Conservation (phyloP, 768 basidiomycete genomes). For the Suillus plorans region DNA sequence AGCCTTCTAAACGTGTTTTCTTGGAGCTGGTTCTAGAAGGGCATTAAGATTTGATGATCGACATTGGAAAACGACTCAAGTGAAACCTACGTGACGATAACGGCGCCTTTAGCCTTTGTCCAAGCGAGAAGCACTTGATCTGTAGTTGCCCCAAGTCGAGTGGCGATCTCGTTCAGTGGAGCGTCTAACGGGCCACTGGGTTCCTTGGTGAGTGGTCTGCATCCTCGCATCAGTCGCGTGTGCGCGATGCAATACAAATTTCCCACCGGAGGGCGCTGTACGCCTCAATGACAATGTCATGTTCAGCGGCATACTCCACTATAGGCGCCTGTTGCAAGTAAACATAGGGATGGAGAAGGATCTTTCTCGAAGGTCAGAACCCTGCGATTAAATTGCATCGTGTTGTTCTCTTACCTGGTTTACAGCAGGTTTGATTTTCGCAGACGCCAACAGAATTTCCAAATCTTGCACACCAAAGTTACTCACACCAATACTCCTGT, state of each 20-base stretch:
- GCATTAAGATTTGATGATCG: background rate
- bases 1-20: conserved; percentile 62
- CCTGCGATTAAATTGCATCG: background rate
- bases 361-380: conserved; percentile 37
- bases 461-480: conserved; percentile 63
- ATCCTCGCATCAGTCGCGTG: conserved; percentile 1
- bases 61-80: background rate
- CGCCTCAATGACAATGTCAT: conserved; percentile 69
- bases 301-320: conserved; percentile 53
- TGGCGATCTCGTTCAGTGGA: conserved; percentile 54
- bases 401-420: conserved; percentile 54
- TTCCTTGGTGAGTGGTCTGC: conserved; percentile 56
- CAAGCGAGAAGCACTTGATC: conserved; percentile 75
- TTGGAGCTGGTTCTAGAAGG: conserved; percentile 59
- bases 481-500: conserved; percentile 71
- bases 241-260: background rate
- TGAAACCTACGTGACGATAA: conserved; percentile 55
- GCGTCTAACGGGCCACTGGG: conserved; percentile 66
- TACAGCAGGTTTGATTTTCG: conserved; percentile 61
- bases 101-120: conserved; percentile 67
- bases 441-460: conserved; percentile 51
- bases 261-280: conserved; percentile 67
- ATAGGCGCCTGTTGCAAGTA: conserved; percentile 50
- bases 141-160: conserved; percentile 46
- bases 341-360: conserved; percentile 72